Evolutionary conservation across 2,329 filamentous ascomycete species (phyloP).

Genomic region (Ceratocystis cacaofunesta): DNA sequence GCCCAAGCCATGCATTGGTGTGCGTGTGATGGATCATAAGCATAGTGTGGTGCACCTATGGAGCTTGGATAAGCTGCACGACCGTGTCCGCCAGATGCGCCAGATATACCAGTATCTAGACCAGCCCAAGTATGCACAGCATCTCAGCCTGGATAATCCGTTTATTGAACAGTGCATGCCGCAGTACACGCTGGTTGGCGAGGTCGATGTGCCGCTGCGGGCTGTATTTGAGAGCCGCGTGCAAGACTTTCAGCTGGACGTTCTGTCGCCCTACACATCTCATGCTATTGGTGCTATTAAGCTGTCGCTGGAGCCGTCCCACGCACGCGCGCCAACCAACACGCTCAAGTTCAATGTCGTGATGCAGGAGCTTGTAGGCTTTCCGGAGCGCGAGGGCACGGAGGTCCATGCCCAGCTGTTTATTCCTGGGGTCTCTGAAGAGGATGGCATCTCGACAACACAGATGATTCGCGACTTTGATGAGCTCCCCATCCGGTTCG

Average conservation of each 20-base stretch:
- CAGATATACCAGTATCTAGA: conserved; percentile 96
- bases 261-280: conserved; percentile 81
- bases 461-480: conserved; percentile 91
- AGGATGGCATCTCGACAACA: conserved; percentile 84
- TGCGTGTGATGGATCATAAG: conserved; percentile 83
- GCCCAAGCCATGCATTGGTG: conserved; percentile 76
- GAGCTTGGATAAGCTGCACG: conserved; percentile 84
- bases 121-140: conserved; percentile 84
- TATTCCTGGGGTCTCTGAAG: conserved; percentile 75
- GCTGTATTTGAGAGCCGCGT: conserved; percentile 91
- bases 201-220: conserved; percentile 79
- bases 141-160: conserved; percentile 82
- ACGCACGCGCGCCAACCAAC: conserved; percentile 77
- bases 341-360: conserved; percentile 97
- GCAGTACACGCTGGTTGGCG: conserved; percentile 80
- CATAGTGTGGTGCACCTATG: conserved; percentile 76
- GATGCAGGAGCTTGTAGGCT: conserved; percentile 90
- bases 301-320: conserved; percentile 82
- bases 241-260: conserved; percentile 83
- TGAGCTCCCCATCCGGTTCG: conserved; percentile 80
- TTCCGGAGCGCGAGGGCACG: conserved; percentile 87
- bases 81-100: conserved; percentile 79
- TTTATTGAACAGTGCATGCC: conserved; percentile 86
- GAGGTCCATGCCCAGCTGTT: conserved; percentile 96
- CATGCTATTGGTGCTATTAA: conserved; percentile 83